Base-by-base conservation (phyloP, 371 early-diverging fungal species). In the Batkoa obscura region DNA sequence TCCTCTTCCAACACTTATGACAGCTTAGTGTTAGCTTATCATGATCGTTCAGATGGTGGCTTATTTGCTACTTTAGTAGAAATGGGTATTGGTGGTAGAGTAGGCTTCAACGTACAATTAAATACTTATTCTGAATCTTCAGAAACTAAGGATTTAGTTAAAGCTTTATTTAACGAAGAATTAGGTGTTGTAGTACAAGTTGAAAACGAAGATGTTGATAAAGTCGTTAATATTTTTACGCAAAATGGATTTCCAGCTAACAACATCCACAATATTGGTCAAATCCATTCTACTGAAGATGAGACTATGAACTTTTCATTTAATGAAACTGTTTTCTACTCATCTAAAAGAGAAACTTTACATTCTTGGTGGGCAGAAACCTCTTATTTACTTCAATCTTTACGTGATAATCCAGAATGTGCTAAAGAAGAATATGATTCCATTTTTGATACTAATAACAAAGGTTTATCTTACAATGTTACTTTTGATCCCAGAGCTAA, bases 11-110 rank as follows among this genome's bases (percentile, higher is more conserved):
- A 60, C 12, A 60, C 62, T 13, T 60, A 68, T 47, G 63, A 69
- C 1, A 70, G 68, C 42, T 62, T 77, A 50, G 67, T 95, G 2
- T 73, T 90, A 49, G 94, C 97, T 23, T 96, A 94, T 68, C 97
- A 96, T 67, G 95, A 96, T 65, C 82, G 94, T 23, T 91, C 93
- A 2, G 97, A 94, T 70, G 97, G 97, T 64, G 97, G 97, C 58
- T 68, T 96, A 63, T 81, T 94, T 59, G 68, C 81, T 17, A 84
- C 97, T 4, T 56, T 96, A 31, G 72, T 70, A 17, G 97, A 96
- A 68, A 96, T 96, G 97, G 78, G 78, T 45, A 90, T 96, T 72
- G 93, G 95, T 43, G 92, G 93, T 15, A 90, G 81, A 57, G 74
- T 84, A 0, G 94, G 95, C 47, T 75, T 79, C 53, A 66, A 70